Base-by-base conservation (phyloP, 2,329 filamentous ascomycete genomes). In the Gaeumannomyces sp. region DNA sequence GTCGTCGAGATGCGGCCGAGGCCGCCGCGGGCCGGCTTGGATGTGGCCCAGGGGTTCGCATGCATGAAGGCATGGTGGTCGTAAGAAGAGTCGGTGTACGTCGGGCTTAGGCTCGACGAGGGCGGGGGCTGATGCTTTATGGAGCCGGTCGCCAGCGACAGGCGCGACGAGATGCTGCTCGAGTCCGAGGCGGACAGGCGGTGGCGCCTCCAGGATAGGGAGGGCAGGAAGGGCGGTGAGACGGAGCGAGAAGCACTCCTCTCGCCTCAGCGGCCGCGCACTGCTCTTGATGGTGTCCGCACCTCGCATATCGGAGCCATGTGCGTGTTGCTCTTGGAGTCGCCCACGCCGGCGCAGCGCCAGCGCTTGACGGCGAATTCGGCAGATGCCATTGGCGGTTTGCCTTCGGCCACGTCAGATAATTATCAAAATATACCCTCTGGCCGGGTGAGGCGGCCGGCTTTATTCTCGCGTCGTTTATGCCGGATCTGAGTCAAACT, bases 111-210 rank as follows among this genome's bases (percentile, higher is more conserved):
- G n/a, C 31, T 58, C 2, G 62, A 58, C 6, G 62, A 28, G 10
- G 31, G 56, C 11, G 62, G 53, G 62, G 62, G 57, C 62, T 64
- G 62, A 38, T 28, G 62, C 62, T 63, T 22, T 25, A 58, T 64
- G 56, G 62, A 59, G n/a, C 31, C 33, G 14, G 62, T 38, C 8
- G 62, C 62, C 33, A 64, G 58, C 27, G 62, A 64, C n/a, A 64
- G 35, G 33, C 29, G 31, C 31, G 62, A 64, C 56, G 62, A 64
- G 25, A 63, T 63, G 53, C 50, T 63, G 61, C 61, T 63, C 13
- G 62, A 56, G 57, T 64, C 62, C 8, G 62, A 64, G 33, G n/a
- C 11, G 22, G 56, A 31, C 10, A n/a, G 16, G 25, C 62, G 62
- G 62, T 64, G 62, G 10, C 62, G 56, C n/a, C n/a, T 53, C 45